Conservation (phyloP, 2,329 filamentous ascomycete genomes). For the Coleophoma cylindrospora region DNA sequence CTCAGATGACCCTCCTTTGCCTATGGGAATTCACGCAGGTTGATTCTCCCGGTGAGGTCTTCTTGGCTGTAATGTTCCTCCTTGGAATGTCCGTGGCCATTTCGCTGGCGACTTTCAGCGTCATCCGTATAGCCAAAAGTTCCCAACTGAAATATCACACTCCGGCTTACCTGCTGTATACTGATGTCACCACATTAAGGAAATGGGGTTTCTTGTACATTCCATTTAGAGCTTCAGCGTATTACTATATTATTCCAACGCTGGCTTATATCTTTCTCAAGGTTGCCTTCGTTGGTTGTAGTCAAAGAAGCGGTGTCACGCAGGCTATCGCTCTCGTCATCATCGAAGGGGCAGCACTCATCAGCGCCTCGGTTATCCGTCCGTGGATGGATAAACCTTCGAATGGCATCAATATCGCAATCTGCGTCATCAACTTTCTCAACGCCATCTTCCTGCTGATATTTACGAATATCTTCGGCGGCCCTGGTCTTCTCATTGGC, state of each 20-base stretch:
- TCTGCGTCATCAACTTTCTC: conserved; percentile 83
- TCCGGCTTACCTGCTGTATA: conserved; percentile 94
- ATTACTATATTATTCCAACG: conserved; percentile 86
- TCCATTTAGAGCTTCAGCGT: conserved; percentile 90
- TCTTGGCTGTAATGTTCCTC: conserved; percentile 85
- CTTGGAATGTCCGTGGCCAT: conserved; percentile 73
- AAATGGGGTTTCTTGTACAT: conserved; percentile 99
- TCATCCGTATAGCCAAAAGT: conserved; percentile 81
- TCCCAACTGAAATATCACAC: conserved; percentile 92
- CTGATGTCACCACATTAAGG: conserved; percentile 85
- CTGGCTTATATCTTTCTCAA: conserved; percentile 80
- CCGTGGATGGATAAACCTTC: conserved; percentile 99
- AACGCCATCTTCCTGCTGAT: conserved; percentile 86
- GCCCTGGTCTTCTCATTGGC: conserved; percentile 77
- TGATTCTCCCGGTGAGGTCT: conserved; percentile 81
- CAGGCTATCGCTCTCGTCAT: conserved; percentile 81
- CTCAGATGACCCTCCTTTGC: conserved; percentile 84
- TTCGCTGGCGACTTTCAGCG: conserved; percentile 82
- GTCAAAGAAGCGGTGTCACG: conserved; percentile 62
- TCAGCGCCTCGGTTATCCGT: conserved; percentile 72
- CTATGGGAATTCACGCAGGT: conserved; percentile 87
- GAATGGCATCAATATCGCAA: conserved; percentile 93
- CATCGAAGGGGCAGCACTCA: conserved; percentile 74
- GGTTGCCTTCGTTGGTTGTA: conserved; percentile 80
- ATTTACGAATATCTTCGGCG: conserved; percentile 81